These are phyloP conservation scores for Suillus subalutaceus DNA, from an alignment of 768 basidiomycete species.

Conservation along the genomic window DNA sequence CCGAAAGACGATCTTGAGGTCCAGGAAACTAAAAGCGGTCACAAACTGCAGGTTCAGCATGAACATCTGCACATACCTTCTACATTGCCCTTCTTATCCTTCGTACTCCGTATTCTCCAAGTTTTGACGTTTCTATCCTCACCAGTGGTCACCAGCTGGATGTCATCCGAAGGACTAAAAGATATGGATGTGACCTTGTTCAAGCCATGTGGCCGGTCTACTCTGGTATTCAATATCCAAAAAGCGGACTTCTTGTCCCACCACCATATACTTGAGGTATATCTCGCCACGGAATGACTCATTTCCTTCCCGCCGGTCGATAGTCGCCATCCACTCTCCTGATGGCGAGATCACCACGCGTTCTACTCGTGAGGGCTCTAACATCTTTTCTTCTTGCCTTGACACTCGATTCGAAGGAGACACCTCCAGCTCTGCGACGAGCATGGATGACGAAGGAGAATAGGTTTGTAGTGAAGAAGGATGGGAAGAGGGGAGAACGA, in stretches of 20 bases:
- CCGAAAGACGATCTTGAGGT: conserved; percentile 70
- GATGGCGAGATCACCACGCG: conserved; percentile 62
- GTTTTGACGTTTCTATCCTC: conserved; percentile 77
- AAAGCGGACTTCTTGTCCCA: conserved; percentile 68
- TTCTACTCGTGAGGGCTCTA: conserved; percentile 80
- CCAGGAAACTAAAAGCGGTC: conserved; percentile 57
- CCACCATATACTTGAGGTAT: conserved; percentile 88
- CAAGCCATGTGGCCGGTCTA: conserved; percentile 84
- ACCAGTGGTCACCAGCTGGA: conserved; percentile 72
- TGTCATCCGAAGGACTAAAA: conserved; percentile 60
- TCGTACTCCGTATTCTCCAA: conserved; percentile 66
- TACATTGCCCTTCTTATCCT: conserved; percentile 45
- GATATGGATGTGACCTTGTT: conserved; percentile 60
- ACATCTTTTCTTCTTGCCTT: conserved; percentile 70
- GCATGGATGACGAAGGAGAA: conserved; percentile 68
- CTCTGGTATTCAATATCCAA: conserved; percentile 84
- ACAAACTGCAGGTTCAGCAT: conserved; percentile 5
- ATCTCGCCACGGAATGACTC: conserved; percentile 67
- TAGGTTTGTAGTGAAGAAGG: conserved; percentile 94
- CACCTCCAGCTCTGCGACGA: conserved; percentile 88
- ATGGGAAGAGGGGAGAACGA: conserved; percentile 92
- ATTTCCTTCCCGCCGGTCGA: conserved; percentile 75
- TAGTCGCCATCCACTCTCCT: conserved; percentile 92
- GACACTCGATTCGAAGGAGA: conserved; percentile 92
- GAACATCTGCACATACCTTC: conserved; percentile 50